Evolutionary conservation across 805 yeast genomes (phyloP).

Genomic region (Kodamaea nitidulidarum): DNA sequence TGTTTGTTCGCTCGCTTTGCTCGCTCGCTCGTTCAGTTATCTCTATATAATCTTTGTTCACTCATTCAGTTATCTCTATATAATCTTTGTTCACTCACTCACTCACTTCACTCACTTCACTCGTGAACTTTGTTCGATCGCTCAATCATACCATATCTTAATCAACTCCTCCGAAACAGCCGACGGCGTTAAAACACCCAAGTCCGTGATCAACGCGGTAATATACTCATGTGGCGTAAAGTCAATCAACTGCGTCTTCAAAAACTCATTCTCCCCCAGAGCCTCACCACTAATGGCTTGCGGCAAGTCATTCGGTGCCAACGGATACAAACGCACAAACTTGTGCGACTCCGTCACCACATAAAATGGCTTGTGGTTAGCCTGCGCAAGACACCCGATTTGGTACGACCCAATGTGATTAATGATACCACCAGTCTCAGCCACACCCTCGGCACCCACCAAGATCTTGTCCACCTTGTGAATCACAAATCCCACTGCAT

Average conservation of each 20-base stretch:
- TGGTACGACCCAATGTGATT: slow-evolving; percentile 94
- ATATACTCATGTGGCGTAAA: slow-evolving; percentile 95
- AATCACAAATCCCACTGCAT: slow-evolving; percentile 89
- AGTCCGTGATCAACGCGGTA: slow-evolving; percentile 92
- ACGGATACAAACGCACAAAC: slow-evolving; percentile 92
- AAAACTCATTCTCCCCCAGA: slow-evolving; percentile 16
- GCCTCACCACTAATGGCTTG: slow-evolving; percentile 22
- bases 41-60: too few relatives aligned
- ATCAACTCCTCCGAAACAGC: slow-evolving; percentile 98
- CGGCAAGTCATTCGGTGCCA: slow-evolving; percentile 89
- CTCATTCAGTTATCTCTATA: too few relatives aligned
- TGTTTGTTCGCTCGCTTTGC: too few relatives aligned
- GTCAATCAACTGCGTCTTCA: slow-evolving; percentile 53
- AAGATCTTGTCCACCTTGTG: slow-evolving; percentile 89
- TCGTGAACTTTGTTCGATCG: too few relatives aligned
- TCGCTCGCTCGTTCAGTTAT: too few relatives aligned
- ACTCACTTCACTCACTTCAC: too few relatives aligned
- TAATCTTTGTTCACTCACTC: too few relatives aligned
- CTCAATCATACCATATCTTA: slow-evolving; percentile 95
- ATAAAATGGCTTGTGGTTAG: slow-evolving; percentile 87
- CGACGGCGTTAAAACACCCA: slow-evolving; percentile 94
- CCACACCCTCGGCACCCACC: slow-evolving; percentile 99
- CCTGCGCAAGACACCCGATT: slow-evolving; percentile 86
- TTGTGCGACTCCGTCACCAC: slow-evolving; percentile 94
- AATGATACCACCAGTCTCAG: slow-evolving; percentile 97